Evolutionary conservation across 2,329 filamentous ascomycete genomes (phyloP).

Genomic region (Talaromyces sp.): DNA sequence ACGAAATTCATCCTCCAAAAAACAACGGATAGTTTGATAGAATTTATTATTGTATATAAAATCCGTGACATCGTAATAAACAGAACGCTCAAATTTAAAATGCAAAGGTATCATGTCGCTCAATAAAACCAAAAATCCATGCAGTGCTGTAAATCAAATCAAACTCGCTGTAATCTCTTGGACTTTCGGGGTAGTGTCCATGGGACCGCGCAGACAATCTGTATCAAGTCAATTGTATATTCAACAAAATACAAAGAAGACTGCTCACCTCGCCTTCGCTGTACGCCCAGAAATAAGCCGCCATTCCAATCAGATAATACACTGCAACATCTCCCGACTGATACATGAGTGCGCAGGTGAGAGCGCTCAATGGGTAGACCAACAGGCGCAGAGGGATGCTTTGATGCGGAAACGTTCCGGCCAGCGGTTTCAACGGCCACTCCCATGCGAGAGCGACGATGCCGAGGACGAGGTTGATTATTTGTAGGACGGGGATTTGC

Average conservation of each 20-base stretch:
- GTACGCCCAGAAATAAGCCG: conserved; percentile 93
- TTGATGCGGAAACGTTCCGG: conserved; percentile 72
- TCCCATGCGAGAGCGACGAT: conserved; percentile 77
- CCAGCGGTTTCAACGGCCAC: conserved; percentile 76
- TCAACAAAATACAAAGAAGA: conserved; percentile 5
- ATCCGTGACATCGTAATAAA: background rate
- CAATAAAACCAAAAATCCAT: background rate
- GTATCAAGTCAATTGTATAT: conserved; percentile 9
- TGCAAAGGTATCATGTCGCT: background rate
- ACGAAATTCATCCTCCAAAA: too few species aligned
- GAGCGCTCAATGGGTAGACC: conserved; percentile 69
- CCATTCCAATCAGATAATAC: conserved; percentile 83
- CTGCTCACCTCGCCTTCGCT: conserved; percentile 84
- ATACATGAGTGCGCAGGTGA: conserved; percentile 74
- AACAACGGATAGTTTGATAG: background rate
- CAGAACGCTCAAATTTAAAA: background rate
- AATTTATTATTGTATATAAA: background rate
- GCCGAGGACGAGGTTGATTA: conserved; percentile 80
- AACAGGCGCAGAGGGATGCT: conserved; percentile 82
- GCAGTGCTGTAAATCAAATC: background rate
- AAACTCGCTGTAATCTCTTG: background rate
- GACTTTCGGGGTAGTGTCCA: conserved; percentile 61
- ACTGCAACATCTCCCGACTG: conserved; percentile 87
- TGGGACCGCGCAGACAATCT: conserved; percentile 64
- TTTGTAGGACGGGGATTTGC: conserved; percentile 82